Percentiles rank a stretch among this genome's conserved stretches.
These are phyloP conservation scores for Drosera spatulata DNA, from an alignment of 179 eudicot species.

Conservation along the genomic window DNA sequence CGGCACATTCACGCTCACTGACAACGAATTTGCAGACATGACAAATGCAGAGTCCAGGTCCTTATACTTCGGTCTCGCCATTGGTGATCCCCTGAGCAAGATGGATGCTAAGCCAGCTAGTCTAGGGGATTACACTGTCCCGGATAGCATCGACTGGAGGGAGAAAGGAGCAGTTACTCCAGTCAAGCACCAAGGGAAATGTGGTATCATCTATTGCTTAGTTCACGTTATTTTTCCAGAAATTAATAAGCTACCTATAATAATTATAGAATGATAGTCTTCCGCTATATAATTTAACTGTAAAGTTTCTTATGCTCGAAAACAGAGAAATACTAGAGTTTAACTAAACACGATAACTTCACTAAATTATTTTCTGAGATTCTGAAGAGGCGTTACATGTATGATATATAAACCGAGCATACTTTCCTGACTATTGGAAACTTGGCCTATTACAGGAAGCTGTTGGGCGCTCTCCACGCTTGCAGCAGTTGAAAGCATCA, in stretches of 20 bases:
- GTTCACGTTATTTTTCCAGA: neutral
- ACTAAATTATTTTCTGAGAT: too few species aligned
- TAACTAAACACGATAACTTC: too few species aligned
- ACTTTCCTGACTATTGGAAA: neutral
- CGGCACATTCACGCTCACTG: slow-evolving; percentile 19
- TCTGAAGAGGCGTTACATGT: too few species aligned
- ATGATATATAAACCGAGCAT: too few species aligned
- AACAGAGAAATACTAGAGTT: too few species aligned
- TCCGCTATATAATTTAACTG: too few species aligned
- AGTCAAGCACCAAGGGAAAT: slow-evolving; percentile 55
- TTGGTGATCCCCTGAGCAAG: neutral
- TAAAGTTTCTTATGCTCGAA: too few species aligned
- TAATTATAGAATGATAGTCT: too few species aligned
- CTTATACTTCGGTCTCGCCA: slow-evolving; percentile 20
- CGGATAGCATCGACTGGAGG: slow-evolving; percentile 49
- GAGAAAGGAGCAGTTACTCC: slow-evolving; percentile 52
- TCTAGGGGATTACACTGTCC: slow-evolving; percentile 8
- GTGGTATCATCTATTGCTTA: slow-evolving; percentile 32
- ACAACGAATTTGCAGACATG: slow-evolving; percentile 67
- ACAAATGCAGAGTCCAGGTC: slow-evolving; percentile 58
- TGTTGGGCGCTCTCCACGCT: slow-evolving; percentile 36
- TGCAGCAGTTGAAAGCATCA: slow-evolving; percentile 29
- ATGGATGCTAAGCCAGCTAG: neutral
- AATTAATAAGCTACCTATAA: too few species aligned
- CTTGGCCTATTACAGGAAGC: slow-evolving; percentile 16